Conservation (phyloP, 257 asterid genomes). For the Prunella vulgaris region DNA sequence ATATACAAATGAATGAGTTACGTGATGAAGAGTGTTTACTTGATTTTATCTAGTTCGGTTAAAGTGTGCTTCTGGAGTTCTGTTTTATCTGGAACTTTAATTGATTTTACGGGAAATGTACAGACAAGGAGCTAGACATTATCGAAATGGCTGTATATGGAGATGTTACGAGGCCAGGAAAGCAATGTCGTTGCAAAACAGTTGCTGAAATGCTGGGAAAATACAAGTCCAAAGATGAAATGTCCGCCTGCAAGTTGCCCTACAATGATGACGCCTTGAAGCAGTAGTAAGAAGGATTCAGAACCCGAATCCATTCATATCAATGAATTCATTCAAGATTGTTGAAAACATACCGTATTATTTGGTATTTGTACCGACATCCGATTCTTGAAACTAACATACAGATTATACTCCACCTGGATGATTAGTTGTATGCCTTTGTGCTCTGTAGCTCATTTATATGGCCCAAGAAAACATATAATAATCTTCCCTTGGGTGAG, state of each 20-base stretch:
- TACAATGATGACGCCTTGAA: slow-evolving; percentile 21
- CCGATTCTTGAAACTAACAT: neutral
- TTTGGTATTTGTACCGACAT: neutral
- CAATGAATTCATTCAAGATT: neutral
- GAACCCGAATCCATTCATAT: neutral
- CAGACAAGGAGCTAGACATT: slow-evolving; percentile 82
- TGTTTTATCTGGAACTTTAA: neutral
- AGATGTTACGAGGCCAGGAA: slow-evolving; percentile 89
- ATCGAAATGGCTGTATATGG: slow-evolving; percentile 95
- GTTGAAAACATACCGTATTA: neutral
- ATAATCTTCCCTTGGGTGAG: neutral
- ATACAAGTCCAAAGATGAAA: slow-evolving; percentile 56
- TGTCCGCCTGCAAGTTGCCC: slow-evolving; percentile 72
- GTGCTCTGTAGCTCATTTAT: neutral
- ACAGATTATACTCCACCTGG: neutral
- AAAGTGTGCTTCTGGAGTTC: neutral
- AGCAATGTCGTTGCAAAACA: slow-evolving; percentile 84
- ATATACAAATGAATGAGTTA: neutral
- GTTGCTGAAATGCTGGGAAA: slow-evolving; percentile 86
- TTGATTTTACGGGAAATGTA: neutral
- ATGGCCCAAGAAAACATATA: neutral
- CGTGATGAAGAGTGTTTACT: neutral
- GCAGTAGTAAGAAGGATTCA: slow-evolving; percentile 3
- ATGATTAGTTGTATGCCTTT: neutral
- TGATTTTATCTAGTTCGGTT: neutral